Base-by-base conservation (phyloP, 441 rosid genomes). In the Erodium trifolium region DNA sequence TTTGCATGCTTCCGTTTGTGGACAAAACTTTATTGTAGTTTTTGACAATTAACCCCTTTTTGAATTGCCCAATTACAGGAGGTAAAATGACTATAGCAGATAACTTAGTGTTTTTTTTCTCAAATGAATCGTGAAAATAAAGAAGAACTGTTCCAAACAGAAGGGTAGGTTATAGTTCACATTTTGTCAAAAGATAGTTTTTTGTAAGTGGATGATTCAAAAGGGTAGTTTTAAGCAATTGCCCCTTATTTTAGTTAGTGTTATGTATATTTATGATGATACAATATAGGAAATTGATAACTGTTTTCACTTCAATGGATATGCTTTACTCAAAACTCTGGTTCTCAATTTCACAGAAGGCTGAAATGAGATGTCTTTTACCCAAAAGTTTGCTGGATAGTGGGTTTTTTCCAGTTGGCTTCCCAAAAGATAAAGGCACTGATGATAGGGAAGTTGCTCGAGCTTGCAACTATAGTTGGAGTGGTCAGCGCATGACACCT, bases 401-500 rank as follows among this genome's bases (percentile, higher is more conserved):
- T 72, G 94, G 98, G 63, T 85, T 89, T 77, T 89, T 87, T 71
- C 81, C 86, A 19, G 67, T 62, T 27, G 72, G 34, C 70, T 57
- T 73, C 73, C 68, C 88, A 57, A 81, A 74, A 23, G 67, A 51
- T 65, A 76, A 82, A 81, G 72, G 71, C 69, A 78, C 59, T 47
- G 66, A 53, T 39, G 71, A 77, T 66, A 11, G 29, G 45, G 79
- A 71, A 68, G 73, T 29, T 39, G 80, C 70, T 39, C 13, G 34
- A 66, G 71, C 73, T 73, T 75, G 77, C 81, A 84, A 80, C 80
- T 89, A 83, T 76, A 90, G 97, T 83, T 93, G 98, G 96, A 87
- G 94, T 74, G 98, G 98, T 72, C 82, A 85, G 74, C 97, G 98
- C 66, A 83, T 65, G 78, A 82, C 49, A 3, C 97, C 98, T 63